Base-by-base conservation (phyloP, 1,139 yeast species). In the Candida tropicalis region DNA sequence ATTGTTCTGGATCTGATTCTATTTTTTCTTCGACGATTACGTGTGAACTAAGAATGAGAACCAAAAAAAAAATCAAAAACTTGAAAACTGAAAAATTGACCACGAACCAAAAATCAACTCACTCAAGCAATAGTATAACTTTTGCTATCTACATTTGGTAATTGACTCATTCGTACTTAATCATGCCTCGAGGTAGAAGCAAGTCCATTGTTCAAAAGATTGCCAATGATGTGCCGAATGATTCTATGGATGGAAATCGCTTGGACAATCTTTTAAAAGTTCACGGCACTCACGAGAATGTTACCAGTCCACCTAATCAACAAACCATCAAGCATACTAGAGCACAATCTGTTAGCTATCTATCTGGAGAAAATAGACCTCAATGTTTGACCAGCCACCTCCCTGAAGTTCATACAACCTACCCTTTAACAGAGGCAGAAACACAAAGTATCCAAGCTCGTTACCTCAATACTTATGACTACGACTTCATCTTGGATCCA, bases 201-300 rank as follows among this genome's bases (percentile, higher is more conserved):
- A 71, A 73, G 46, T 79, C 86, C 4, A 72, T 79, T 46, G 84
- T 80, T 2, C 68, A 69, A 45, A 57, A 59, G 42, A 68, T 73
- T 31, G 77, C 78, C 4, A 60, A 63, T 45, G 75, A 70, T 33
- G 63, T 65, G 13, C 75, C 73, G 5, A 46, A 15, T 4, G 31
- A 59, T 5, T 59, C 57, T 41, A 51, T 52, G 9, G 63, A 13
- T 7, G 27, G 57, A 5, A 63, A 57, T 11, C 48, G 46, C n/a
- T 39, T 53, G 28, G 41, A 52, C 39, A 31, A 32, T 22, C 12
- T 32, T 3, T 28, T 37, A 24, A 20, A 35, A 12, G 32, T 24
- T 9, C 22, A 22, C 29, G 13, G 16, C 22, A 32, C 28, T 12
- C 31, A 32, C 20, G 33, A 23, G 13, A 39, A 9, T 15, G 20